Evolutionary conservation across 306 rosid genomes (phyloP).

Genomic region (Trifolium repens): DNA sequence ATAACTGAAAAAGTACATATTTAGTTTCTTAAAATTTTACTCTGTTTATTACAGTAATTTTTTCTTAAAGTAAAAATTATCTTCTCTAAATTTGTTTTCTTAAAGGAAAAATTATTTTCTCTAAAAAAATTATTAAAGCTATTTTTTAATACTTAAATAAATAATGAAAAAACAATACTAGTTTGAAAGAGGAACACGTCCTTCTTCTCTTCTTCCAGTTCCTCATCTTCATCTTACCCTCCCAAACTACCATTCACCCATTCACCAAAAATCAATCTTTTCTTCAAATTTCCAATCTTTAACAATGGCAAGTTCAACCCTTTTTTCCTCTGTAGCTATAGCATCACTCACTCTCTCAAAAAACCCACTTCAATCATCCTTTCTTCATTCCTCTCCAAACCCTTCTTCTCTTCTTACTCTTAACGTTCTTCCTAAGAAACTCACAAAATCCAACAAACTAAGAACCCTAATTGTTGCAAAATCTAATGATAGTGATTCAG

Average conservation of each 20-base stretch:
- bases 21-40: too few species aligned
- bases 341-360: constrained; percentile 42
- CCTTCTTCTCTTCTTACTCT: constrained; percentile 42
- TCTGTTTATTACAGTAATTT: too few species aligned
- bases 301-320: constrained; percentile 54
- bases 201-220: background rate
- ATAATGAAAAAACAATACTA: background rate
- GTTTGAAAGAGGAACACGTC: constrained; percentile 7
- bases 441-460: constrained; percentile 44
- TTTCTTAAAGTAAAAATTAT: too few species aligned
- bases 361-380: constrained; percentile 54
- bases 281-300: background rate
- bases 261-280: constrained; percentile 6
- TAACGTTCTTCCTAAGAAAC: constrained; percentile 37
- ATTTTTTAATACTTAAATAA: too few species aligned
- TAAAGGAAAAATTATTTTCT: too few species aligned
- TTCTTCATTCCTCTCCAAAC: constrained; percentile 35
- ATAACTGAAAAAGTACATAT: too few species aligned
- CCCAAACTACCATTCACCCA: background rate
- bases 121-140: too few species aligned
- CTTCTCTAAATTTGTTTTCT: too few species aligned
- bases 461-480: constrained; percentile 53
- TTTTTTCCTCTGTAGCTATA: constrained; percentile 43
- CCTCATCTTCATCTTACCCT: constrained; percentile 7
- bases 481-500: constrained; percentile 70